phyloP scores from a whole-genome alignment of 768 basidiomycete genomes.

The Cystobasidium ongulense region DNA sequence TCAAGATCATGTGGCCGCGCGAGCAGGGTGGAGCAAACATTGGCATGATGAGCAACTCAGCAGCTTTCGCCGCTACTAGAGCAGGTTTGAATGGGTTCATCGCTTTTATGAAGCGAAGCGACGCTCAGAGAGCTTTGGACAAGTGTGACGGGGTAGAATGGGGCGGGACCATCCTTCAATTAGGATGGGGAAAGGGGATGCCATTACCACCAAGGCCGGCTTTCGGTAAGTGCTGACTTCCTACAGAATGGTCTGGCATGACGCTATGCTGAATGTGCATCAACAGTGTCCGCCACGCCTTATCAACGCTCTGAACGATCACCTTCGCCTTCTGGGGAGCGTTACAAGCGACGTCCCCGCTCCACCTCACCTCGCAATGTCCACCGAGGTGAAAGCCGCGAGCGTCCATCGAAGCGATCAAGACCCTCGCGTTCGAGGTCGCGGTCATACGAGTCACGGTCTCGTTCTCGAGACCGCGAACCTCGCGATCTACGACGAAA shows the following conservation, averaged over 20 bases:
- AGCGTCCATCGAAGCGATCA: background rate
- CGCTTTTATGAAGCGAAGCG: constrained; percentile 85
- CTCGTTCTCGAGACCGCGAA: constrained; percentile 30
- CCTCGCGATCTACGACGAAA: background rate
- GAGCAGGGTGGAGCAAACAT: constrained; percentile 20
- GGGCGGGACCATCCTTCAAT: constrained; percentile 77
- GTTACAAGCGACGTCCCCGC: constrained; percentile 6
- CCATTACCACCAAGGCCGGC: constrained; percentile 62
- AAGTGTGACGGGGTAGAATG: constrained; percentile 90
- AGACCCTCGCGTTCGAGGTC: constrained; percentile 39
- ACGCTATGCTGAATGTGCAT: background rate
- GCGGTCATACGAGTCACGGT: constrained; percentile 49
- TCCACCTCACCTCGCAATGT: background rate
- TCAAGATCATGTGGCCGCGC: constrained; percentile 43
- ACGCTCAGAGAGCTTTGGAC: constrained; percentile 78
- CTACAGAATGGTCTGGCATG: background rate
- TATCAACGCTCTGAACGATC: constrained; percentile 13
- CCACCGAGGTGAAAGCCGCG: background rate
- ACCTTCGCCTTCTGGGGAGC: background rate
- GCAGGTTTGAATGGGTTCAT: constrained; percentile 81
- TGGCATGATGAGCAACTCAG: background rate
- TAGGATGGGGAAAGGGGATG: constrained; percentile 96
- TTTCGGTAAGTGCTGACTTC: constrained; percentile 55
- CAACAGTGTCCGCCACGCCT: background rate
- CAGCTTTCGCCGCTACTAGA: constrained; percentile 2